Evolutionary conservation across 1,139 yeast genomes (phyloP).

Genomic region (Magnusiomyces tetraspermus): DNA sequence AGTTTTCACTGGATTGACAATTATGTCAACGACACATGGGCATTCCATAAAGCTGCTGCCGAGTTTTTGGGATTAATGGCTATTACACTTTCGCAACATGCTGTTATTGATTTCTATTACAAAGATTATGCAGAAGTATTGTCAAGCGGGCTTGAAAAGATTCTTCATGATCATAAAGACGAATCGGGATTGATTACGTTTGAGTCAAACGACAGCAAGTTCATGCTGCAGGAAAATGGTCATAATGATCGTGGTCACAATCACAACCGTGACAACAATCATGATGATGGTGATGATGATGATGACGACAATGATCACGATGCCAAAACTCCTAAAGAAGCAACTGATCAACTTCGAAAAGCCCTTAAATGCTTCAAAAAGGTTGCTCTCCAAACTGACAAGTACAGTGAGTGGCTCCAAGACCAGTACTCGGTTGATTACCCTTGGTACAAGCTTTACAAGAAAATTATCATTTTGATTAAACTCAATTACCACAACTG

Average conservation of each 20-base stretch:
- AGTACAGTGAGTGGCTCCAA: constrained; percentile 24
- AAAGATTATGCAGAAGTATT: constrained; percentile 36
- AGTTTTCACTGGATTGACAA: constrained; percentile 57
- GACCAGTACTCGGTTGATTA: constrained; percentile 23
- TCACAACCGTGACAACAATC: not conserved
- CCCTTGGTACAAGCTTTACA: constrained; percentile 29
- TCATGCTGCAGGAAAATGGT: not conserved
- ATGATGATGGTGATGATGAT: not conserved
- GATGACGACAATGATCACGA: not conserved
- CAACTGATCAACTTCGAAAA: constrained; percentile 23
- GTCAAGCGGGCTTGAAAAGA: constrained; percentile 21
- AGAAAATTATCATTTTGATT: constrained; percentile 26
- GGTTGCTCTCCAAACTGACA: constrained; percentile 26
- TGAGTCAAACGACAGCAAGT: not conserved
- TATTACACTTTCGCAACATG: constrained; percentile 40
- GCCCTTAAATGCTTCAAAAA: constrained; percentile 21
- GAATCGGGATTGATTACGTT: not conserved
- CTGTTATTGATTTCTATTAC: constrained; percentile 37
- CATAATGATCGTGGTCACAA: not conserved
- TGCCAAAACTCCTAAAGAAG: constrained; percentile 13
- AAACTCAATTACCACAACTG: constrained; percentile 31
- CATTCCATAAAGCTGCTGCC: constrained; percentile 45
- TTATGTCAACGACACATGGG: constrained; percentile 51
- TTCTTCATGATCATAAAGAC: constrained; percentile 6
- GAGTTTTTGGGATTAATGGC: constrained; percentile 43